Evolutionary conservation across 2,329 filamentous ascomycete species (phyloP), one percentile per base, ranked within the genome.

Genomic region (Tolypocladium sp.): DNA sequence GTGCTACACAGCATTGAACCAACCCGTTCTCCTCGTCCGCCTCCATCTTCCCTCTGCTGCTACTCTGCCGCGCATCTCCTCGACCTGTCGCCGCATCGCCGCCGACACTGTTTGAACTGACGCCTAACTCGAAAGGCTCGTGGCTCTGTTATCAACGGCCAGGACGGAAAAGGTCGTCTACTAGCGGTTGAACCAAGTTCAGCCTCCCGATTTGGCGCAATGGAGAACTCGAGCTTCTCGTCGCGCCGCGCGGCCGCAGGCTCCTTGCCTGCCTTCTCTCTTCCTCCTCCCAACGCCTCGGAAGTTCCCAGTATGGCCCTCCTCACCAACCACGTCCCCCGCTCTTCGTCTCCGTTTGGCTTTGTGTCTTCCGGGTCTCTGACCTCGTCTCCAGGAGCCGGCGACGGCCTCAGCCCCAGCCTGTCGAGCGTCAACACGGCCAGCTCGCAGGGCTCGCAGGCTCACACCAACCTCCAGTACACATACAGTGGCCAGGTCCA

Each of bases 331-430:
- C 57, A 64, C 63, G 59, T 62, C 63, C 62, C 64, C 42, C 63
- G 63, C 61, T 65, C 65, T 42, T 63, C 67, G 61, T 65, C 68
- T 57, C 65, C 67, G 40, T 66, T 68, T 63, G 65, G 63, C 60
- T 62, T 63, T 46, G 55, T 60, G 38, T 58, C 67, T 60, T 68
- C 68, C 63, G 70, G 69, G 67, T 60, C 67, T 71, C 68, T 70
- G 66, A 70, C 66, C 72, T 73, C 64, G 64, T 68, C 66, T 65
- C 65, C 74, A 78, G 81, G 80, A 72, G 76, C 80, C 61, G 77
- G 77, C 65, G 86, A 89, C 73, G 80, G 82, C 69, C 73, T 89
- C 67, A 85, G 79, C 74, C 86, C 79, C 62, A 80, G 79, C 65
- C 81, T 85, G 35, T 82, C 85, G 58, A 82, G 83, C 63, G 77